Evolutionary conservation across 2,329 filamentous ascomycete genomes (phyloP).

Genomic region (Teratosphaeria nubilosa): DNA sequence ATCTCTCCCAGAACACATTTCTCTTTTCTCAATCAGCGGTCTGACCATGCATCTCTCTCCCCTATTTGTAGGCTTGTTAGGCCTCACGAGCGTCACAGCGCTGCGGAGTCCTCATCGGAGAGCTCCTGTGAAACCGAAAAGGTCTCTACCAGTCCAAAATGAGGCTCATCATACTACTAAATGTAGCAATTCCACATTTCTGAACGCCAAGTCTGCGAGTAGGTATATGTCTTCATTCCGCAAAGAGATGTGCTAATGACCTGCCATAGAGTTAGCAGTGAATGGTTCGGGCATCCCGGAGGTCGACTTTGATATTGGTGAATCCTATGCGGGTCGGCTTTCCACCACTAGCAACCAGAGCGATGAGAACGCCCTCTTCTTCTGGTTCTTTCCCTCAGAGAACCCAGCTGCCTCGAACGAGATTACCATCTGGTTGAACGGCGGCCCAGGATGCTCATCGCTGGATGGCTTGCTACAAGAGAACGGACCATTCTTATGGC

Average conservation of each 20-base stretch:
- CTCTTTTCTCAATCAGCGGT: neutral
- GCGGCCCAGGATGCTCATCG: slow-evolving; percentile 33
- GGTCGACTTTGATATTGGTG: slow-evolving; percentile 25
- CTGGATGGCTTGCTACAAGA: slow-evolving; percentile 38
- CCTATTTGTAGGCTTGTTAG: neutral
- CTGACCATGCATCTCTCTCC: neutral
- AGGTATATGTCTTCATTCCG: neutral
- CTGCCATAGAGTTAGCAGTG: slow-evolving; percentile 10
- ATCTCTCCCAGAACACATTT: neutral
- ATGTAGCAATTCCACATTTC: slow-evolving; percentile 2
- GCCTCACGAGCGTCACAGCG: slow-evolving; percentile 5
- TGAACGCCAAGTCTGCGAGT: slow-evolving; percentile 5
- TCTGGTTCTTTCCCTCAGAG: slow-evolving; percentile 40
- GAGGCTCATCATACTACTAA: neutral
- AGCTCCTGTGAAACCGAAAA: neutral
- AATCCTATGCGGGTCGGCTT: slow-evolving; percentile 23
- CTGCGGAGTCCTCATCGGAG: slow-evolving; percentile 3
- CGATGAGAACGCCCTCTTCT: slow-evolving; percentile 30
- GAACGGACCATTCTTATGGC: slow-evolving; percentile 29
- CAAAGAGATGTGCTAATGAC: neutral
- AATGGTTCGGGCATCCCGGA: slow-evolving; percentile 20
- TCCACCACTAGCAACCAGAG: slow-evolving; percentile 14
- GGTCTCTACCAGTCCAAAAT: neutral
- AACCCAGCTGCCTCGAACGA: slow-evolving; percentile 34
- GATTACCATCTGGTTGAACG: slow-evolving; percentile 26